A percentile compares a stretch with the other conserved stretches of the same genome.
phyloP scores from a whole-genome alignment of 805 yeast species.

The Hyphopichia homilentoma region DNA sequence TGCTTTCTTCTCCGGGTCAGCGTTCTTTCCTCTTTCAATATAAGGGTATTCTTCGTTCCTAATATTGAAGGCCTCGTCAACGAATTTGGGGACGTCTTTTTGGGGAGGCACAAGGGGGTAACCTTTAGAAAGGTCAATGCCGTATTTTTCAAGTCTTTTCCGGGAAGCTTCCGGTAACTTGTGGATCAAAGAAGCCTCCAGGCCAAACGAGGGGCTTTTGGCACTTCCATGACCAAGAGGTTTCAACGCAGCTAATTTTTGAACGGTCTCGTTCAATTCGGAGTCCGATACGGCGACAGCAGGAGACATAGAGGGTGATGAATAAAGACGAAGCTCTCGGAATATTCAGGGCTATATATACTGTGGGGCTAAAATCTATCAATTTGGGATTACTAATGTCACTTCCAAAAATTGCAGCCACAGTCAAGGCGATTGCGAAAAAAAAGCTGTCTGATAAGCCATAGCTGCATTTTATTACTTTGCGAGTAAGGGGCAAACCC shows the following conservation, averaged over 20 bases:
- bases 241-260: constrained; percentile 11
- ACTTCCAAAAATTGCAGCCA: not conserved
- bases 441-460: too few species aligned
- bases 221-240: constrained; percentile 8
- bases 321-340: too few species aligned
- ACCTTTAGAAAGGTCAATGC: constrained; percentile 23
- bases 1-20: constrained; percentile 31
- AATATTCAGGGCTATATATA: too few species aligned
- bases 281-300: constrained; percentile 2
- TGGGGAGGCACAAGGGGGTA: constrained; percentile 21
- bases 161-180: constrained; percentile 18
- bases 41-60: constrained; percentile 20
- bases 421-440: too few species aligned
- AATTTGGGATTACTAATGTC: too few species aligned
- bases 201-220: constrained; percentile 4
- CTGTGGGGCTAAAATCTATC: too few species aligned
- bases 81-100: constrained; percentile 21
- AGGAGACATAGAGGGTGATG: not conserved
- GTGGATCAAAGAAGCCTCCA: constrained; percentile 12
- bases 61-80: constrained; percentile 25
- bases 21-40: constrained; percentile 24
- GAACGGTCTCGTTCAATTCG: constrained; percentile 12
- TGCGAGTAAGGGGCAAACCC: too few species aligned
- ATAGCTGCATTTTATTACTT: too few species aligned
- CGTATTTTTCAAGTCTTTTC: constrained; percentile 19